Evolutionary conservation across 2,329 filamentous ascomycete genomes (phyloP).

Genomic region (Cladosporium oxysporum): DNA sequence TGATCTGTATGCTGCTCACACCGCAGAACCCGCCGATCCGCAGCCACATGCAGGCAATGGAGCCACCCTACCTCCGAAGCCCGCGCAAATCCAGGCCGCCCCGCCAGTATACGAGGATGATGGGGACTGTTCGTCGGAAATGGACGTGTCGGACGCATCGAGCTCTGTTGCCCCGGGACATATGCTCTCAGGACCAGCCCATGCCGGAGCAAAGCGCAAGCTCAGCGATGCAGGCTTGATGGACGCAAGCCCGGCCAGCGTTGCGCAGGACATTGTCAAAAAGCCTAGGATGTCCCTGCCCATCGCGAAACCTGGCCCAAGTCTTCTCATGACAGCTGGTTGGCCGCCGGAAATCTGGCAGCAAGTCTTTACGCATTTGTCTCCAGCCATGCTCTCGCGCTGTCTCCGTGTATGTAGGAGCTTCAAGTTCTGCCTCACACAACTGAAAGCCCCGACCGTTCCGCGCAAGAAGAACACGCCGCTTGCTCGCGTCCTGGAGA

Average conservation of each 20-base stretch:
- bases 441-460: conserved; percentile 22
- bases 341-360: conserved; percentile 35
- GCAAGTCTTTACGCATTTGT: conserved; percentile 35
- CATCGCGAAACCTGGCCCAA: conserved; percentile 1
- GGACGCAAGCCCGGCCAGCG: conserved; percentile 17
- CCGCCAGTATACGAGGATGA: conserved; percentile 18
- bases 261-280: conserved; percentile 25
- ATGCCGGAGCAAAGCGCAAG: conserved; percentile 35
- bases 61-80: neutral
- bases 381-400: conserved; percentile 36
- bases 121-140: conserved; percentile 30
- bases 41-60: neutral
- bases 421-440: conserved; percentile 35
- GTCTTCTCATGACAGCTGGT: conserved; percentile 16
- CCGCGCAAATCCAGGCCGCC: neutral
- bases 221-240: conserved; percentile 25
- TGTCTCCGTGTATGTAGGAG: conserved; percentile 35
- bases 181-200: conserved; percentile 15
- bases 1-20: conserved; percentile 22
- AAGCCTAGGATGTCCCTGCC: conserved; percentile 26
- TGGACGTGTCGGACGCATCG: conserved; percentile 32
- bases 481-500: conserved; percentile 46
- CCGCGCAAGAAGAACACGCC: conserved; percentile 3
- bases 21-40: neutral
- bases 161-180: conserved; percentile 28